Evolutionary conservation across 208 protist genomes (phyloP), one percentile per base, ranked within the genome.

Genomic region (Naegleria lovaniensis): DNA sequence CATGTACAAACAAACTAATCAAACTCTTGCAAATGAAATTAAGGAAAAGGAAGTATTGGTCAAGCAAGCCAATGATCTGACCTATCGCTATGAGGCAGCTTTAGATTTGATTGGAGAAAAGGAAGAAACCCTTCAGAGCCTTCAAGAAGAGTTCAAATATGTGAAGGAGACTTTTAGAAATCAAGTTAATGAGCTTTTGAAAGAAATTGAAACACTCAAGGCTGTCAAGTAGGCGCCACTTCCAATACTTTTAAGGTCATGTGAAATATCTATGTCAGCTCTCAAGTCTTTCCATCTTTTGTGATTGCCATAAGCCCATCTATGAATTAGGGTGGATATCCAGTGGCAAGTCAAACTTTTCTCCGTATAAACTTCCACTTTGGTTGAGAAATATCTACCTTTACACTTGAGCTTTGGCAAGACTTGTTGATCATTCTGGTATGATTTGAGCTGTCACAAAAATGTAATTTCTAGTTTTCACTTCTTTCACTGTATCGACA

Each of bases 401-500:
- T n/a, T n/a, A n/a, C n/a, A n/a, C n/a, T n/a, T n/a, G n/a, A n/a
- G n/a, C 43, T 48, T 48, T 48, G 43, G 43, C 43, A 48, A 48
- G 7, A 48, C 7, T 1, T 48, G 43, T 48, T 48, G 43, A 67
- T 29, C 22, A 67, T 19, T 79, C 67, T 36, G 88, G 48, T 19
- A 90, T 29, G 41, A 83, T 38, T 16, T 90, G 41, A 41, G 89
- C 52, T 25, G 89, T 90, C 5, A 90, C 89, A 43, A 90, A 67
- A 43, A 90, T 85, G 25, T 43, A 85, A 67, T 87, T 90, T 29
- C 39, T 85, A 7, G 55, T 90, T 16, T 25, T 85, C 16, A 87
- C 48, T 29, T 39, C 51, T 29, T 90, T 90, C 4, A 88, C 83
- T 22, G 89, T 88, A 33, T 90, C 89, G 3, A 90, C 36, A 48